Evolutionary conservation across 2,329 filamentous ascomycete species (phyloP).

Genomic region (Calonectria henricotiae): DNA sequence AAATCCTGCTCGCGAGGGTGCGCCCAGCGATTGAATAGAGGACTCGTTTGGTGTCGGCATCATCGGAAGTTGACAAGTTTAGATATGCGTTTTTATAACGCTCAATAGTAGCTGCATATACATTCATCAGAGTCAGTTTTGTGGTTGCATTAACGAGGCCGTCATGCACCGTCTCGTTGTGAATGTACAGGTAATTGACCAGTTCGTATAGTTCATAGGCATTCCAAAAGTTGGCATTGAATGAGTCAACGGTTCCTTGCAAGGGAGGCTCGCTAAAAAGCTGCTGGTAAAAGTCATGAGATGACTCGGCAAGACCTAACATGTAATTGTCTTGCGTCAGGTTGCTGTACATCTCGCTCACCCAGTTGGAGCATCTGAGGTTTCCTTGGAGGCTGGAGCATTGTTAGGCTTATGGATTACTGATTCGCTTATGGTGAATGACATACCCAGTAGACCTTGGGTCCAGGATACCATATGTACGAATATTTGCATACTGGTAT

Average conservation of each 20-base stretch:
- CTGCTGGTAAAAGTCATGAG: slow-evolving; percentile 61
- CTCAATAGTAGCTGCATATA: slow-evolving; percentile 79
- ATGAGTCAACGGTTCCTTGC: slow-evolving; percentile 56
- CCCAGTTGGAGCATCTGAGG: slow-evolving; percentile 59
- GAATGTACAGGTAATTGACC: slow-evolving; percentile 69
- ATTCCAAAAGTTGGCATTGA: slow-evolving; percentile 63
- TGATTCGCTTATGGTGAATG: slow-evolving; percentile 14
- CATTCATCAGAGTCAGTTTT: slow-evolving; percentile 66
- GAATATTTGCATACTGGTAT: slow-evolving; percentile 85
- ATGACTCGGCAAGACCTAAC: slow-evolving; percentile 50
- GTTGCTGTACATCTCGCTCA: slow-evolving; percentile 51
- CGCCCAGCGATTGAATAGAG: slow-evolving; percentile 69
- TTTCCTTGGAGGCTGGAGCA: slow-evolving; percentile 59
- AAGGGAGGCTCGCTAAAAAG: slow-evolving; percentile 61
- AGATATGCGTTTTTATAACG: slow-evolving; percentile 71
- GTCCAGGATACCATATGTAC: slow-evolving; percentile 66
- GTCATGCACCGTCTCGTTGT: slow-evolving; percentile 64
- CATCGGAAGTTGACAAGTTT: slow-evolving; percentile 62
- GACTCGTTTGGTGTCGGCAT: slow-evolving; percentile 55
- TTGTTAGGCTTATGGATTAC: slow-evolving; percentile 23
- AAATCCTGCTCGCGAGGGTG: slow-evolving; percentile 66
- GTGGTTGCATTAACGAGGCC: slow-evolving; percentile 57
- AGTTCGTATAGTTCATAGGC: slow-evolving; percentile 72
- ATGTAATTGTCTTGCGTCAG: slow-evolving; percentile 51
- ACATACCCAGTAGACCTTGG: slow-evolving; percentile 65